These are phyloP conservation scores for Botrytis fabae DNA, from an alignment of 2,329 filamentous ascomycete species.

Conservation along the genomic window DNA sequence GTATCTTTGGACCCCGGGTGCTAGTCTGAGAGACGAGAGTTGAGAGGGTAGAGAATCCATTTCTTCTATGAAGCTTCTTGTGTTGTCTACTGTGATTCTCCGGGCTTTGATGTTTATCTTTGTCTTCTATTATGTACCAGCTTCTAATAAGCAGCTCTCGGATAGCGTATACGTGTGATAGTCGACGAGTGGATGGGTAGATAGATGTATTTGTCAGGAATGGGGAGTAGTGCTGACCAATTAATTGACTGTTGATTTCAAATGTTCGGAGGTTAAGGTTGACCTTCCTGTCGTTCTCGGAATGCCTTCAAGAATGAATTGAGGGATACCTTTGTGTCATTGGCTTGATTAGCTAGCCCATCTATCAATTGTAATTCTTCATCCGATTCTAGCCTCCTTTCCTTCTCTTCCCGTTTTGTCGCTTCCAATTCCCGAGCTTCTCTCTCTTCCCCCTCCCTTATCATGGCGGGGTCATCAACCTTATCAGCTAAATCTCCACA, in stretches of 20 bases:
- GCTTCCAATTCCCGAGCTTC: conserved; percentile 2
- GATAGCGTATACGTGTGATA: not conserved
- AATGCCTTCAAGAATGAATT: conserved; percentile 3
- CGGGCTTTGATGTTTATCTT: not conserved
- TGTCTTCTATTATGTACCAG: not conserved
- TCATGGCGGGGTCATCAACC: conserved; percentile 9
- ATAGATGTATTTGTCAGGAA: conserved; percentile 1
- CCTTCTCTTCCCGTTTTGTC: not conserved
- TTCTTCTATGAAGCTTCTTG: not conserved
- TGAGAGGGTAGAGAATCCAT: not conserved
- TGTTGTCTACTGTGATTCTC: not conserved
- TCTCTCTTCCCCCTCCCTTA: not conserved
- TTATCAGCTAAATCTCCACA: not conserved
- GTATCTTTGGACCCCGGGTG: conserved; percentile 47
- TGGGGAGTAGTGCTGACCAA: not conserved
- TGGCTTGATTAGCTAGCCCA: not conserved
- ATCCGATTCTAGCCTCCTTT: not conserved
- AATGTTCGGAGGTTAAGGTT: not conserved
- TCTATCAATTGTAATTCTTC: not conserved
- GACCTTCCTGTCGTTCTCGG: not conserved
- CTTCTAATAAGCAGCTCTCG: not conserved
- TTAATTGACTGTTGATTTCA: not conserved
- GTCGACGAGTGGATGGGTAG: not conserved
- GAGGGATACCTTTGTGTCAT: not conserved
- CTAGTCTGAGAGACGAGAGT: not conserved